These are phyloP conservation scores for Plantago major DNA, from an alignment of 257 asterid species.

Conservation along the genomic window DNA sequence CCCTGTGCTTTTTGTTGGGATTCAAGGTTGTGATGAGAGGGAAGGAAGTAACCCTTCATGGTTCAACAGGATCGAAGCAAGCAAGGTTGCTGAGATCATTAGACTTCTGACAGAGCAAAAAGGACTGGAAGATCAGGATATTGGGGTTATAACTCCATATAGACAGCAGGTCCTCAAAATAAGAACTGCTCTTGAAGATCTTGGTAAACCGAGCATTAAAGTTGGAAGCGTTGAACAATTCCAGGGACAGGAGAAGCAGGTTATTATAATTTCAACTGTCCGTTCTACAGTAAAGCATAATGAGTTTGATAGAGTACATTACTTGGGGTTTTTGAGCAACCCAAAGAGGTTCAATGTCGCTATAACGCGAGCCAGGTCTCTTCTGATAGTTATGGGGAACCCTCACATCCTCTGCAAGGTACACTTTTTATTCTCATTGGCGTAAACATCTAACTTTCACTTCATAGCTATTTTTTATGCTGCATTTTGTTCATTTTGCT, in stretches of 20 bases:
- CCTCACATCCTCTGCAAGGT: slow-evolving; percentile 99
- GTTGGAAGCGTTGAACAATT: slow-evolving; percentile 97
- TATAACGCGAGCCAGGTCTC: slow-evolving; percentile 73
- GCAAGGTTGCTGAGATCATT: slow-evolving; percentile 77
- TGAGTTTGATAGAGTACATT: slow-evolving; percentile 68
- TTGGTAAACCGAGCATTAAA: slow-evolving; percentile 35
- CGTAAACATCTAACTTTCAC: slow-evolving; percentile 8
- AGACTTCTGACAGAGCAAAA: slow-evolving; percentile 35
- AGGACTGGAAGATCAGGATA: slow-evolving; percentile 60
- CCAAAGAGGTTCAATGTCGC: slow-evolving; percentile 95
- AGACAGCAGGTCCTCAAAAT: slow-evolving; percentile 81
- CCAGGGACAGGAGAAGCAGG: slow-evolving; percentile 88
- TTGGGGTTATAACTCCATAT: slow-evolving; percentile 94
- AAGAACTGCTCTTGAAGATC: slow-evolving; percentile 52
- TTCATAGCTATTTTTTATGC: background rate
- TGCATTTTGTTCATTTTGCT: no score
- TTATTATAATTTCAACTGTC: slow-evolving; percentile 84
- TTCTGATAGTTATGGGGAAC: slow-evolving; percentile 83
- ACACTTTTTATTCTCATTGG: slow-evolving; percentile 7
- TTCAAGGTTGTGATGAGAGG: slow-evolving; percentile 91
- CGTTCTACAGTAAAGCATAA: slow-evolving; percentile 85
- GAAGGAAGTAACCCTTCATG: slow-evolving; percentile 95
- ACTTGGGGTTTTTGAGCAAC: slow-evolving; percentile 89
- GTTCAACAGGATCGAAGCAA: slow-evolving; percentile 89
- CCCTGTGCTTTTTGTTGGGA: slow-evolving; percentile 73